Evolutionary conservation across 2,329 filamentous ascomycete species (phyloP).

Genomic region (Hypoxylon sp.): DNA sequence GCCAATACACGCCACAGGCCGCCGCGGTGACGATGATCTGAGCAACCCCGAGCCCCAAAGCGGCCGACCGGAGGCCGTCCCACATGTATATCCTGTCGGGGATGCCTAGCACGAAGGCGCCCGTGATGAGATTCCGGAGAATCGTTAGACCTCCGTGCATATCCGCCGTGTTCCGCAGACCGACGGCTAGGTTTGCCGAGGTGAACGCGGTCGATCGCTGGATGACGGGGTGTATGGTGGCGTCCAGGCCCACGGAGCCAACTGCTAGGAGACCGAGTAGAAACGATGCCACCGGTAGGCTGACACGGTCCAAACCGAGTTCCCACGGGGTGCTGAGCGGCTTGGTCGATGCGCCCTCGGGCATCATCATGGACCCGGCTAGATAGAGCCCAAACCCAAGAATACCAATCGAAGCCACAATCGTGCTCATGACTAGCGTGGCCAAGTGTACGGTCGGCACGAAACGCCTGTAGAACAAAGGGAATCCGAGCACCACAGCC

Average conservation of each 20-base stretch:
- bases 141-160: slow-evolving; percentile 56
- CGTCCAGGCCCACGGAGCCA: slow-evolving; percentile 53
- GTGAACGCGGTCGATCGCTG: slow-evolving; percentile 60
- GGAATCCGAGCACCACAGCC: slow-evolving; percentile 47
- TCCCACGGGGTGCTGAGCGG: slow-evolving; percentile 42
- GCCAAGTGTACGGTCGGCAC: slow-evolving; percentile 46
- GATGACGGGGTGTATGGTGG: slow-evolving; percentile 53
- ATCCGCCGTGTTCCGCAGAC: slow-evolving; percentile 57
- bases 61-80: slow-evolving; percentile 50
- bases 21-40: slow-evolving; percentile 52
- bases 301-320: slow-evolving; percentile 33
- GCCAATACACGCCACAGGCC: slow-evolving; percentile 52
- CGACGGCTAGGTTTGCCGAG: slow-evolving; percentile 55
- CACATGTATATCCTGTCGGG: slow-evolving; percentile 49
- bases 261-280: slow-evolving; percentile 58
- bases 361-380: slow-evolving; percentile 47
- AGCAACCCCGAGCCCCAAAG: slow-evolving; percentile 53
- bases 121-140: slow-evolving; percentile 53
- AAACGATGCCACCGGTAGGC: slow-evolving; percentile 54
- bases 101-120: slow-evolving; percentile 54
- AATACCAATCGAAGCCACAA: slow-evolving; percentile 53
- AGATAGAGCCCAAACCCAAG: slow-evolving; percentile 57
- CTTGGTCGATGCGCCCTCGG: slow-evolving; percentile 30
- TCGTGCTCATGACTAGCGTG: slow-evolving; percentile 49
- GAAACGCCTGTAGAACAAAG: slow-evolving; percentile 46